Conservation (phyloP, 148 eudicot genomes). For the Cornus suecica region DNA sequence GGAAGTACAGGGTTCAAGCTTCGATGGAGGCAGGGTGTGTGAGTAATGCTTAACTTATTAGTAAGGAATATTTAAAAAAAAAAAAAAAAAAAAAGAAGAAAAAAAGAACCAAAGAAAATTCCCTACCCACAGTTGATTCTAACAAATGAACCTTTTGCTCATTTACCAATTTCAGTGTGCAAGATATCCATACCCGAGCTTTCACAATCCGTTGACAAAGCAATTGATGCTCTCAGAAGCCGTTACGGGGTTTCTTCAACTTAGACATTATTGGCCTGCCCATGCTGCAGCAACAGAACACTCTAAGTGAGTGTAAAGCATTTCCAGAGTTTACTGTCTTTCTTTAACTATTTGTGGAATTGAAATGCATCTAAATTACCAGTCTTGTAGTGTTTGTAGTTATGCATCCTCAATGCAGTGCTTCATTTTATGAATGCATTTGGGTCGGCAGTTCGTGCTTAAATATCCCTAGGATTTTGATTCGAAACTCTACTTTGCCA, state of each 20-base stretch:
- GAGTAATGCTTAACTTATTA: no score
- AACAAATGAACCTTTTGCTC: neutral
- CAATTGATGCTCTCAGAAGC: constrained; percentile 55
- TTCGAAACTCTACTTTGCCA: neutral
- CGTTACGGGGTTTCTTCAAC: constrained; percentile 51
- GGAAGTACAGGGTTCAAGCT: no score
- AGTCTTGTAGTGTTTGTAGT: neutral
- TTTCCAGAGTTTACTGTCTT: neutral
- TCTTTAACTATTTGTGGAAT: neutral
- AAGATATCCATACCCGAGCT: constrained; percentile 71
- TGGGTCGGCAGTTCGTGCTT: neutral
- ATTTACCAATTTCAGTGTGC: constrained; percentile 47
- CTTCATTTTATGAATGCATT: neutral
- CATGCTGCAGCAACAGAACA: neutral
- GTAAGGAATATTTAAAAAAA: no score
- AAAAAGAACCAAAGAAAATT: no score
- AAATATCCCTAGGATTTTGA: neutral
- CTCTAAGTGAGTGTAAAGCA: neutral
- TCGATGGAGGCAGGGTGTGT: no score
- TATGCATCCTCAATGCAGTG: neutral
- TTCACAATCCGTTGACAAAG: constrained; percentile 56
- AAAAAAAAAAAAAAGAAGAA: no score
- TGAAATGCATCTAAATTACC: neutral
- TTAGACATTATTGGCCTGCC: constrained; percentile 12
- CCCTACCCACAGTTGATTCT: no score